These are phyloP conservation scores for Kazachstania africana DNA, from an alignment of 805 yeast species.

Conservation along the genomic window DNA sequence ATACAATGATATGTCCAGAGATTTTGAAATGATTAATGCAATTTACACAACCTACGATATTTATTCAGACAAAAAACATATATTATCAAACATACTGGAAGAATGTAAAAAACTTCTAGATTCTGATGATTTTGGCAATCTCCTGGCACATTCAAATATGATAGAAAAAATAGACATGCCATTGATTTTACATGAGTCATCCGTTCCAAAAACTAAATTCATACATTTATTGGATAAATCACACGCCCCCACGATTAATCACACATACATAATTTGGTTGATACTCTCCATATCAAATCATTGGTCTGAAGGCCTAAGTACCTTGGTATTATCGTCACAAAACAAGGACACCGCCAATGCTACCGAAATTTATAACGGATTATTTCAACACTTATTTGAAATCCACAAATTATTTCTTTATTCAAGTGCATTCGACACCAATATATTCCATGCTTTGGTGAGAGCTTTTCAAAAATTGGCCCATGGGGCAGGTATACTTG, in stretches of 20 bases:
- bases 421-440: constrained; percentile 53
- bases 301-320: constrained; percentile 52
- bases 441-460: constrained; percentile 52
- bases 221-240: constrained; percentile 72
- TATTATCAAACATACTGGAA: constrained; percentile 43
- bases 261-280: constrained; percentile 49
- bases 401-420: constrained; percentile 43
- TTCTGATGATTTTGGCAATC: constrained; percentile 18
- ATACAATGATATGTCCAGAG: constrained; percentile 46
- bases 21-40: constrained; percentile 37
- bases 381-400: constrained; percentile 31
- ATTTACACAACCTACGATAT: constrained; percentile 56
- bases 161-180: constrained; percentile 23
- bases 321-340: constrained; percentile 23
- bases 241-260: constrained; percentile 62
- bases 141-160: constrained; percentile 26
- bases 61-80: constrained; percentile 43
- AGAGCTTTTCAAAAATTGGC: constrained; percentile 71
- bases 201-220: constrained; percentile 41
- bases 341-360: constrained; percentile 17
- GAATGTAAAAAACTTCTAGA: constrained; percentile 30
- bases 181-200: constrained; percentile 32
- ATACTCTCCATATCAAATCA: constrained; percentile 41
- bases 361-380: constrained; percentile 16
- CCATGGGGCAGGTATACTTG: constrained; percentile 73